These are phyloP conservation scores for Cyberlindnera nakhonratchasimensis DNA, from an alignment of 805 yeast genomes.

Conservation along the genomic window DNA sequence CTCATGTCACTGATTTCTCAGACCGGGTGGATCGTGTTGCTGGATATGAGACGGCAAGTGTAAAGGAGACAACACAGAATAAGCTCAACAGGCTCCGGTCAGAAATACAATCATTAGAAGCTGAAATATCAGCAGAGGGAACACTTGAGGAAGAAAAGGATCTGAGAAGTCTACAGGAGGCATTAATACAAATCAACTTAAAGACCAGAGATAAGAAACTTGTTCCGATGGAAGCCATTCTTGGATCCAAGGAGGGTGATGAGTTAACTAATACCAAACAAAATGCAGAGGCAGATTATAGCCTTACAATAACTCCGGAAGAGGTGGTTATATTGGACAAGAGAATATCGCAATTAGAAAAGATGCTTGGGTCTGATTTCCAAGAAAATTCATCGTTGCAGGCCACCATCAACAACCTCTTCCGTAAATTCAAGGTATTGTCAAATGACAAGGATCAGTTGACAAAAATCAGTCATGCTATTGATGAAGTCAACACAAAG, in stretches of 20 bases:
- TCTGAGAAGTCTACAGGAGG: slow-evolving; percentile 22
- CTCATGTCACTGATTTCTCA: slow-evolving; percentile 25
- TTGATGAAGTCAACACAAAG: slow-evolving; percentile 27
- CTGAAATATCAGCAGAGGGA: slow-evolving; percentile 16
- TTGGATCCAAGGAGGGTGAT: background rate
- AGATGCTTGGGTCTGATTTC: slow-evolving; percentile 17
- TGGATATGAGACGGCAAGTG: slow-evolving; percentile 33
- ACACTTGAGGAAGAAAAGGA: slow-evolving; percentile 16
- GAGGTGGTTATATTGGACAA: slow-evolving; percentile 15
- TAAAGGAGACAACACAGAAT: slow-evolving; percentile 38
- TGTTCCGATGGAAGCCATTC: background rate
- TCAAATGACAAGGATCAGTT: slow-evolving; percentile 26
- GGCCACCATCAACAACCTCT: slow-evolving; percentile 29
- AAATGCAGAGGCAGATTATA: background rate
- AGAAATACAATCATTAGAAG: slow-evolving; percentile 38
- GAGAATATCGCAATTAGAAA: slow-evolving; percentile 18
- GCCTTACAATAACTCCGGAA: slow-evolving; percentile 2
- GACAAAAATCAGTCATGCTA: slow-evolving; percentile 17
- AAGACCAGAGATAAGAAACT: slow-evolving; percentile 15
- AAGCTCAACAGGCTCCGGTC: slow-evolving; percentile 35
- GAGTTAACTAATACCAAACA: background rate
- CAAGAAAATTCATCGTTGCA: slow-evolving; percentile 21
- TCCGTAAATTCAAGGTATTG: slow-evolving; percentile 29
- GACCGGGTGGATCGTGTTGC: slow-evolving; percentile 32
- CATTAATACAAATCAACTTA: slow-evolving; percentile 17